phyloP scores from a whole-genome alignment of 192 early-diverging fungal genomes.

The Rhizophagus prolifer region DNA sequence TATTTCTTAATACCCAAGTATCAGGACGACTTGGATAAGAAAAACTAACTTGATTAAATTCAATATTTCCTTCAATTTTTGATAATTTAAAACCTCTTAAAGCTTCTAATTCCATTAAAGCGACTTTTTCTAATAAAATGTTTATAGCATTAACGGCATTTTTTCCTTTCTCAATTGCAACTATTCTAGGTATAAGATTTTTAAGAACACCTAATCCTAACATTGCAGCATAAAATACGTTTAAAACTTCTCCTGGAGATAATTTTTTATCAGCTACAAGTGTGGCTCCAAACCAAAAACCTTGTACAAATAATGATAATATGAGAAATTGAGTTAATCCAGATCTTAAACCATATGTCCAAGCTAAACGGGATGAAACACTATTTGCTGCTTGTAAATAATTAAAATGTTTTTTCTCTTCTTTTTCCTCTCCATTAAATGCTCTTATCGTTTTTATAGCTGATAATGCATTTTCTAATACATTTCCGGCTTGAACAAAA shows the following conservation, averaged over 20 bases:
- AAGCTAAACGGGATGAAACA: conserved; percentile 6
- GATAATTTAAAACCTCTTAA: conserved; percentile 24
- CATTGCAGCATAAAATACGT: conserved; percentile 13
- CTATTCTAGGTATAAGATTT: conserved; percentile 2
- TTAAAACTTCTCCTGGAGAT: conserved; percentile 14
- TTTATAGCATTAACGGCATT: conserved; percentile 16
- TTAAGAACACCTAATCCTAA: conserved; percentile 7
- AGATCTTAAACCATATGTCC: conserved; percentile 1
- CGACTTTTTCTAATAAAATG: conserved; percentile 20
- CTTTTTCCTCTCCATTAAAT: conserved; percentile 29
- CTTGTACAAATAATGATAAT: conserved; percentile 30
- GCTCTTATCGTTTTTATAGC: conserved; percentile 21
- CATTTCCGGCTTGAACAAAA: conserved; percentile 23
- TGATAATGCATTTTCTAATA: conserved; percentile 17
- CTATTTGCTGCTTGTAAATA: conserved; percentile 6
- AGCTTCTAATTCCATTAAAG: conserved; percentile 25
- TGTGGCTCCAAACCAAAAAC: conserved; percentile 20
- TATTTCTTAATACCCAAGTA: conserved; percentile 21
- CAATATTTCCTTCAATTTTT: conserved; percentile 19
- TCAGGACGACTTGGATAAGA: conserved; percentile 28
- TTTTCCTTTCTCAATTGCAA: neutral
- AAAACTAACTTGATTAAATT: conserved; percentile 25
- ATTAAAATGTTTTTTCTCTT: conserved; percentile 20
- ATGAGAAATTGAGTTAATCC: conserved; percentile 24
- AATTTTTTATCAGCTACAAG: conserved; percentile 16